Percentiles rank a stretch among this genome's conserved stretches.
Conservation (phyloP, 345 rosid genomes). For the Punica granatum region DNA sequence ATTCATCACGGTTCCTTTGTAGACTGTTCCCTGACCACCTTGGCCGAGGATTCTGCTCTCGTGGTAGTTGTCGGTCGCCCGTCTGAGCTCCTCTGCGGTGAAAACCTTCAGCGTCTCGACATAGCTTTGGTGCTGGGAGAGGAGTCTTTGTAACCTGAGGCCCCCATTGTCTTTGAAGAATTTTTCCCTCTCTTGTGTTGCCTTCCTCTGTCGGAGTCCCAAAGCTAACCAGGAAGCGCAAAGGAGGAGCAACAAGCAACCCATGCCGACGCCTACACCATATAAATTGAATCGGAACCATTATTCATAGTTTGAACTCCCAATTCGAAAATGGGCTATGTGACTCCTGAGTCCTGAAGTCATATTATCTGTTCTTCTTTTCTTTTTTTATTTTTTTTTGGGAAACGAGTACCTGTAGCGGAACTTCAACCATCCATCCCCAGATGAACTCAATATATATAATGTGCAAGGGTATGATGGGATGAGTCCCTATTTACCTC, state of each 20-base stretch:
- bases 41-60: conserved; percentile 22
- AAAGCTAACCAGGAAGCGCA: neutral
- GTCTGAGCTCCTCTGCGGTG: conserved; percentile 18
- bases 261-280: conserved; percentile 1
- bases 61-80: conserved; percentile 27
- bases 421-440: no score
- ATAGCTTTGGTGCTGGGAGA: neutral
- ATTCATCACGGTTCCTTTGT: conserved; percentile 10
- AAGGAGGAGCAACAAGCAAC: neutral
- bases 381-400: no score
- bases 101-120: conserved; percentile 21
- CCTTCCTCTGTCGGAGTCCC: neutral
- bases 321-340: neutral
- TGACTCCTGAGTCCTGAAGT: neutral
- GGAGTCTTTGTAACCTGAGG: neutral
- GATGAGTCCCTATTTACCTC: no score
- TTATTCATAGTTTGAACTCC: neutral
- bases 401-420: no score
- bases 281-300: neutral
- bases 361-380: neutral
- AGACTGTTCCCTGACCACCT: conserved; percentile 30
- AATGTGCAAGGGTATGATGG: no score
- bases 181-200: neutral
- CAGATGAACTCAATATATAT: no score
- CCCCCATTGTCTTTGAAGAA: neutral